phyloP scores from a whole-genome alignment of 2,329 filamentous ascomycete genomes.

The Beauveria brongniartii region DNA sequence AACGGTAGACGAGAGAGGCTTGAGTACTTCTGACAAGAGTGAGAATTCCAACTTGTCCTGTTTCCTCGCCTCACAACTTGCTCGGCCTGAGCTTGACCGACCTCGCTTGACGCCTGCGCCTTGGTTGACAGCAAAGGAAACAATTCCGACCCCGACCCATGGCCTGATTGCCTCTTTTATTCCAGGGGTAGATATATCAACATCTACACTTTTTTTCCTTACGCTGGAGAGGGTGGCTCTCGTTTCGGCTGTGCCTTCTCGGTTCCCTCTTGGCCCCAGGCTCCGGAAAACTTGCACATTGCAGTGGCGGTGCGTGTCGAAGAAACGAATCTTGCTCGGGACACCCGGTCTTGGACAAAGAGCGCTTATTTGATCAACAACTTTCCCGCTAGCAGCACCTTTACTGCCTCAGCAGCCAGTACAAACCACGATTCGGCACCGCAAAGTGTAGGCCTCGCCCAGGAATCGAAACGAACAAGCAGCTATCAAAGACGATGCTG shows the following conservation, averaged over 20 bases:
- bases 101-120: background rate
- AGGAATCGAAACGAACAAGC: slow-evolving; percentile 1
- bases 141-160: slow-evolving; percentile 1
- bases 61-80: background rate
- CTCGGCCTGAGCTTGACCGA: background rate
- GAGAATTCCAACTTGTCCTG: background rate
- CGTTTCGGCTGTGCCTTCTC: background rate
- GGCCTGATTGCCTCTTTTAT: slow-evolving; percentile 10
- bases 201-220: slow-evolving; percentile 5
- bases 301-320: background rate
- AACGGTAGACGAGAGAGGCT: background rate
- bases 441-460: background rate
- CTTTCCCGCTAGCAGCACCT: background rate
- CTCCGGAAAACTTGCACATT: background rate
- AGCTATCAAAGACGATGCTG: background rate
- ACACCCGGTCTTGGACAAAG: background rate
- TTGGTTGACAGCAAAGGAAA: background rate
- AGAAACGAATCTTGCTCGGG: background rate
- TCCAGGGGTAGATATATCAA: slow-evolving; percentile 11
- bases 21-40: background rate
- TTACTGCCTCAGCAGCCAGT: background rate
- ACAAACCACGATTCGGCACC: background rate
- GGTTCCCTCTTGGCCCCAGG: background rate
- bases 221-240: background rate
- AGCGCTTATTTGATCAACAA: slow-evolving; percentile 1